Evolutionary conservation across 2,329 filamentous ascomycete genomes (phyloP).

Genomic region (Aspergillus costaricaensis): DNA sequence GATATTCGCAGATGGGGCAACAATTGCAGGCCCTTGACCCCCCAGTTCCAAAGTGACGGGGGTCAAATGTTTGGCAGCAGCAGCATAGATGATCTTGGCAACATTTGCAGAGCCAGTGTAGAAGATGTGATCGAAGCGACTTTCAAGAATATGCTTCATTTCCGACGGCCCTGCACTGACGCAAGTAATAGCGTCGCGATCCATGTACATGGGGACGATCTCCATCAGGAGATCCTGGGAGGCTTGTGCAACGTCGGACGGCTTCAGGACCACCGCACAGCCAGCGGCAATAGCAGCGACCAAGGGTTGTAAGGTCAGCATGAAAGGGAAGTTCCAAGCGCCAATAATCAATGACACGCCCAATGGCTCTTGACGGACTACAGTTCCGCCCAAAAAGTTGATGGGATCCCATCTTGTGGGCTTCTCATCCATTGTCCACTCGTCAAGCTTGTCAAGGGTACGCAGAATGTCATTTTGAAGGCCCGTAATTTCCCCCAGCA

Average conservation of each 20-base stretch:
- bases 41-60: conserved; percentile 50
- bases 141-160: conserved; percentile 40
- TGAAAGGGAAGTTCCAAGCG: conserved; percentile 52
- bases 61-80: conserved; percentile 51
- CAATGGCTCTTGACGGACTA: conserved; percentile 47
- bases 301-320: conserved; percentile 42
- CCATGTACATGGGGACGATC: conserved; percentile 48
- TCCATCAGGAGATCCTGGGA: conserved; percentile 43
- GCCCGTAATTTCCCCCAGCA: conserved; percentile 32
- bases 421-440: conserved; percentile 43
- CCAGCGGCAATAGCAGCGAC: conserved; percentile 50
- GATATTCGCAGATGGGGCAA: conserved; percentile 45
- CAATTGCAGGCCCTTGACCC: conserved; percentile 49
- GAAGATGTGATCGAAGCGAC: conserved; percentile 50
- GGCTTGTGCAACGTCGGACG: conserved; percentile 42
- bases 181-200: conserved; percentile 40
- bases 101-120: conserved; percentile 48
- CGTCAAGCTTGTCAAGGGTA: conserved; percentile 42
- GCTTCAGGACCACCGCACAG: conserved; percentile 47
- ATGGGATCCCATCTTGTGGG: conserved; percentile 28
- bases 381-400: conserved; percentile 33
- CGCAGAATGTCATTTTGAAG: conserved; percentile 41
- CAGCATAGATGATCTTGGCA: conserved; percentile 41
- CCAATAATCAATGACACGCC: conserved; percentile 50
- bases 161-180: conserved; percentile 42